Conservation (phyloP, 2,329 filamentous ascomycete genomes). For the Arthrobotrys conoides region DNA sequence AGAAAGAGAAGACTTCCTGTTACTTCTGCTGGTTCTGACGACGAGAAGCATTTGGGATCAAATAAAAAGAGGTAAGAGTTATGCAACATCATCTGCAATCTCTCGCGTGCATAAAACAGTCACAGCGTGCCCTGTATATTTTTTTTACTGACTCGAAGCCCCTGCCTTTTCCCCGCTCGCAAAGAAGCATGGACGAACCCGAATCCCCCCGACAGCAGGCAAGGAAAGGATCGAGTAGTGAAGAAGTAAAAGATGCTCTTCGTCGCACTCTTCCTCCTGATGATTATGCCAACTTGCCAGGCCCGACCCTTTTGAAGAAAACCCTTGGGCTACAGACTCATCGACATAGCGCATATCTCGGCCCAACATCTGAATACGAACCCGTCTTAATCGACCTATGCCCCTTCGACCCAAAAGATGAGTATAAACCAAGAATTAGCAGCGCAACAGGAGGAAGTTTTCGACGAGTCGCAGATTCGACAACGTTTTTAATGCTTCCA, state of each 20-base stretch:
- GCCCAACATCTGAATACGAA: constrained; percentile 85
- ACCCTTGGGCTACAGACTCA: constrained; percentile 81
- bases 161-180: constrained; percentile 49
- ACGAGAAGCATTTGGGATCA: constrained; percentile 70
- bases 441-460: constrained; percentile 73
- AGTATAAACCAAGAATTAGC: constrained; percentile 77
- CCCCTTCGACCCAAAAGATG: constrained; percentile 83
- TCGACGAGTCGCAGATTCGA: constrained; percentile 81
- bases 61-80: constrained; percentile 77
- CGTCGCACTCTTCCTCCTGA: constrained; percentile 59
- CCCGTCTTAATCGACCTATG: constrained; percentile 86
- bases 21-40: constrained; percentile 69
- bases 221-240: constrained; percentile 42
- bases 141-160: constrained; percentile 40
- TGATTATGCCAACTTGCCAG: constrained; percentile 56
- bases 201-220: constrained; percentile 60
- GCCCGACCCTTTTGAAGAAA: constrained; percentile 58
- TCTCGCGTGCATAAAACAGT: constrained; percentile 38
- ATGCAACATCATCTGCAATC: constrained; percentile 15
- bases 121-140: constrained; percentile 37
- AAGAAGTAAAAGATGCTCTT: constrained; percentile 58
- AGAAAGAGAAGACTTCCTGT: constrained; percentile 83
- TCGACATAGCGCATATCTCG: constrained; percentile 86
- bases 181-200: constrained; percentile 63
- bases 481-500: constrained; percentile 84